phyloP scores from a whole-genome alignment of 495 filamentous ascomycete genomes.

The Oidiodendron maius region DNA sequence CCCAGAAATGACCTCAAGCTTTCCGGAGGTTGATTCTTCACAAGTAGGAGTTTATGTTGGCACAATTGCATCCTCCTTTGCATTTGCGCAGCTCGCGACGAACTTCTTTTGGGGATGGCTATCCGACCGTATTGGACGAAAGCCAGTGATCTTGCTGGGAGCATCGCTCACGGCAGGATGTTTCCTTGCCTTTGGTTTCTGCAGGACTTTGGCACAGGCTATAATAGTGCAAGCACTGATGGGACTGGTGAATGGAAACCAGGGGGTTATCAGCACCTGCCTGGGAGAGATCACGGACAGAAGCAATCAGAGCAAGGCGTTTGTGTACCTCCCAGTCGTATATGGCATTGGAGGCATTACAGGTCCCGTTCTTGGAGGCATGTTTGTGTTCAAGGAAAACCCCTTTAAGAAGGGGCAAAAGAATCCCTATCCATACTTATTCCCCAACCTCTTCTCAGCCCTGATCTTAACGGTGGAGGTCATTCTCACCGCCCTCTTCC shows the following conservation, averaged over 20 bases:
- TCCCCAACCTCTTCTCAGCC: constrained; percentile 74
- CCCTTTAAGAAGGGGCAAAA: constrained; percentile 37
- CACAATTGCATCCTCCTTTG: constrained; percentile 82
- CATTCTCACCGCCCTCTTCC: constrained; percentile 62
- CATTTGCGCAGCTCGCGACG: constrained; percentile 83
- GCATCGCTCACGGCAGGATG: constrained; percentile 74
- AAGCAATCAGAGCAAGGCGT: constrained; percentile 86
- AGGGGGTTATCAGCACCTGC: constrained; percentile 79
- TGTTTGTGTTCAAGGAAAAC: constrained; percentile 58
- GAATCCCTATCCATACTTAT: constrained; percentile 73
- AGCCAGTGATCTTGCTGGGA: constrained; percentile 85
- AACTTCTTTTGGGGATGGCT: constrained; percentile 94
- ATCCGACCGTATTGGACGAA: constrained; percentile 84
- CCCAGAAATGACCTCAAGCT: constrained; percentile 81
- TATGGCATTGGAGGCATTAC: constrained; percentile 93
- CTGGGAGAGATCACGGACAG: constrained; percentile 93
- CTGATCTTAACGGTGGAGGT: constrained; percentile 67
- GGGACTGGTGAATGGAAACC: constrained; percentile 90
- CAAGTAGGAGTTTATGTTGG: constrained; percentile 87
- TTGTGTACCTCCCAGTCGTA: constrained; percentile 86
- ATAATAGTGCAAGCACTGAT: constrained; percentile 80
- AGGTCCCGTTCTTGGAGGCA: constrained; percentile 82
- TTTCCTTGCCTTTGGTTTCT: constrained; percentile 86
- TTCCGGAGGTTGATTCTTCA: constrained; percentile 66
- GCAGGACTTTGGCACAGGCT: constrained; percentile 73